Conservation (phyloP, 1,139 yeast species). For the Pichia sp. region DNA sequence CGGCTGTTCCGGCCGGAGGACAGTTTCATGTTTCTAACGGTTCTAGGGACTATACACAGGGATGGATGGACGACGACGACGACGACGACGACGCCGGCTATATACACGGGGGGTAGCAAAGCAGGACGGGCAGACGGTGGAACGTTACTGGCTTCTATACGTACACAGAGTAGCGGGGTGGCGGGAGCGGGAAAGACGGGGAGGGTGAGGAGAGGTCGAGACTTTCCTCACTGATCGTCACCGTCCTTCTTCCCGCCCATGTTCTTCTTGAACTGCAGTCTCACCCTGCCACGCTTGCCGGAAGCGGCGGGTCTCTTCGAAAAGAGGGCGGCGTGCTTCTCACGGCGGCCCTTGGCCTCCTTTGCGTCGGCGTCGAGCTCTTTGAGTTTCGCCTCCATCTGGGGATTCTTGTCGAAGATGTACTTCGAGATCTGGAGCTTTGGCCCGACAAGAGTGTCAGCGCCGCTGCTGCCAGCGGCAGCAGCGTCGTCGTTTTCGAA, state of each 20-base stretch:
- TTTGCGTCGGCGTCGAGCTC: constrained; percentile 9
- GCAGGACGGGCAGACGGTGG: background rate
- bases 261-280: constrained; percentile 14
- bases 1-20: background rate
- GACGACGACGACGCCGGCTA: background rate
- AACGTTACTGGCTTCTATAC: background rate
- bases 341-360: background rate
- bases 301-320: constrained; percentile 1
- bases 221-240: background rate
- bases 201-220: too few species aligned
- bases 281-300: constrained; percentile 11
- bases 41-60: too few species aligned
- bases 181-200: too few species aligned
- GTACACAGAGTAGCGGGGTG: background rate
- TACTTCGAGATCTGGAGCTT: constrained; percentile 20
- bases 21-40: background rate
- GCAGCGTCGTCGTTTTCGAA: constrained; percentile 11
- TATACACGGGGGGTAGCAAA: background rate
- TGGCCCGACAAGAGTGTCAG: constrained; percentile 17
- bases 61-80: too few species aligned
- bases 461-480: too few species aligned
- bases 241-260: constrained; percentile 3
- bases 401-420: constrained; percentile 20
- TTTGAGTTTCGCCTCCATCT: constrained; percentile 17
- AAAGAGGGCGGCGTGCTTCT: constrained; percentile 1